These are phyloP conservation scores for Cladosporium sphaerospermum DNA, from an alignment of 2,329 filamentous ascomycete genomes.

Conservation along the genomic window DNA sequence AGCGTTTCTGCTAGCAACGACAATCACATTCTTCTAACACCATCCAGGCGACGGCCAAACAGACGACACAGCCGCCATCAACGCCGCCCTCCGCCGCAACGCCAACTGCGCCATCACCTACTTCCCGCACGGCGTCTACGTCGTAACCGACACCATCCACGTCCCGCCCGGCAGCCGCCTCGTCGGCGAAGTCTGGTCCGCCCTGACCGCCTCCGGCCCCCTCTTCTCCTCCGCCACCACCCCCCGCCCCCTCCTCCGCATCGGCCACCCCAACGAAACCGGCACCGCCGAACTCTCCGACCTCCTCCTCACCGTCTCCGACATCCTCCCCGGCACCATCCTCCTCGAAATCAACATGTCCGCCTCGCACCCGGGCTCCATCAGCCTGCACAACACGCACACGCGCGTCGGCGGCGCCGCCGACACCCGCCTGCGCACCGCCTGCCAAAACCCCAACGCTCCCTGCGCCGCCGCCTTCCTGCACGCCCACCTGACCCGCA, in stretches of 20 bases:
- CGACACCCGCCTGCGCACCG: slow-evolving; percentile 26
- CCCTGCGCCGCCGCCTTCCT: slow-evolving; percentile 28
- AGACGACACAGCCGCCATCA: slow-evolving; percentile 66
- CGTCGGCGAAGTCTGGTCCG: slow-evolving; percentile 53
- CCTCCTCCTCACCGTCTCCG: slow-evolving; percentile 49
- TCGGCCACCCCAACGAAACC: slow-evolving; percentile 58
- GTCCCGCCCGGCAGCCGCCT: slow-evolving; percentile 56
- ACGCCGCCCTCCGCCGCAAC: slow-evolving; percentile 57
- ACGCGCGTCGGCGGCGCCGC: slow-evolving; percentile 32
- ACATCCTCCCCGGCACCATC: slow-evolving; percentile 39
- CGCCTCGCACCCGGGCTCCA: slow-evolving; percentile 41
- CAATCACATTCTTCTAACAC: neutral
- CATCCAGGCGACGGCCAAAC: slow-evolving; percentile 49
- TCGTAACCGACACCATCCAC: slow-evolving; percentile 60
- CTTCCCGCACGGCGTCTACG: slow-evolving; percentile 69
- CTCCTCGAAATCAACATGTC: slow-evolving; percentile 48
- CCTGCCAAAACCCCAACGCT: slow-evolving; percentile 35
- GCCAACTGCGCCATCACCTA: slow-evolving; percentile 54
- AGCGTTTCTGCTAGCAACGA: no score
- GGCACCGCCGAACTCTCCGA: slow-evolving; percentile 67
- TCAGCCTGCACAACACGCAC: slow-evolving; percentile 37
- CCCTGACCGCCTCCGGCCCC: slow-evolving; percentile 52
- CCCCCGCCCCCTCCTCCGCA: slow-evolving; percentile 60
- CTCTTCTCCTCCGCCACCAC: slow-evolving; percentile 52
- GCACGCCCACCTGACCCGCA: slow-evolving; percentile 41